These are phyloP conservation scores for Porosira glacialis DNA, from an alignment of 352 stramenopile species.

Conservation along the genomic window DNA sequence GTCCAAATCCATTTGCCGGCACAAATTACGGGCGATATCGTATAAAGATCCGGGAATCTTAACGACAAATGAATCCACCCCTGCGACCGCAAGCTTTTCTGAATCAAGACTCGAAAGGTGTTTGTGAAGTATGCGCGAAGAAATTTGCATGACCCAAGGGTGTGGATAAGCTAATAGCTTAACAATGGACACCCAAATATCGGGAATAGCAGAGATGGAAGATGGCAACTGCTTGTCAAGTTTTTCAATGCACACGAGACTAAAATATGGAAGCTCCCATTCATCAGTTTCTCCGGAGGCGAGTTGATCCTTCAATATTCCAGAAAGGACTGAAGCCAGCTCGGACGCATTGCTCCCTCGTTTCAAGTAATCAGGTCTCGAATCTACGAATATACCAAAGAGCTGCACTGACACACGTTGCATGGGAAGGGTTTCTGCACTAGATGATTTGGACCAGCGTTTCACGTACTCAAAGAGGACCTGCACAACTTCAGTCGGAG, in stretches of 20 bases:
- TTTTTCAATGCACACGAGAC: slow-evolving; percentile 70
- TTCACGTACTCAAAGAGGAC: slow-evolving; percentile 85
- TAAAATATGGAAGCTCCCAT: slow-evolving; percentile 78
- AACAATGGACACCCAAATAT: slow-evolving; percentile 62
- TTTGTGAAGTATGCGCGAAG: slow-evolving; percentile 61
- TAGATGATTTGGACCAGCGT: slow-evolving; percentile 83
- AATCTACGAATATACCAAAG: slow-evolving; percentile 75
- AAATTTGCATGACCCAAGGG: slow-evolving; percentile 74
- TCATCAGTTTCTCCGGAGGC: slow-evolving; percentile 37
- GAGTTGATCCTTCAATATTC: slow-evolving; percentile 28
- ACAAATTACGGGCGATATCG: slow-evolving; percentile 71
- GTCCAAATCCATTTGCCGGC: slow-evolving; percentile 68
- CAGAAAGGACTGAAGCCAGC: slow-evolving; percentile 30
- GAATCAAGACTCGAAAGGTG: slow-evolving; percentile 55
- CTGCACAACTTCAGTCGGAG: slow-evolving; percentile 87
- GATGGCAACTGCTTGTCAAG: slow-evolving; percentile 43
- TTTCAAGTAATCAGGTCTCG: slow-evolving; percentile 65
- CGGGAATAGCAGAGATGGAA: slow-evolving; percentile 24
- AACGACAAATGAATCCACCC: slow-evolving; percentile 50
- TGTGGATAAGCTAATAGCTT: slow-evolving; percentile 62
- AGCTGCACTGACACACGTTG: slow-evolving; percentile 68
- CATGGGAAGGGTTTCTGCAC: slow-evolving; percentile 51
- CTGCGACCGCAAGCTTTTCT: slow-evolving; percentile 23
- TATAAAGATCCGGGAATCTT: slow-evolving; percentile 61
- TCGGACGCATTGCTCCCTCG: slow-evolving; percentile 44